Evolutionary conservation across 805 yeast genomes (phyloP).

Genomic region (Helenozyma baotianmanensis): DNA sequence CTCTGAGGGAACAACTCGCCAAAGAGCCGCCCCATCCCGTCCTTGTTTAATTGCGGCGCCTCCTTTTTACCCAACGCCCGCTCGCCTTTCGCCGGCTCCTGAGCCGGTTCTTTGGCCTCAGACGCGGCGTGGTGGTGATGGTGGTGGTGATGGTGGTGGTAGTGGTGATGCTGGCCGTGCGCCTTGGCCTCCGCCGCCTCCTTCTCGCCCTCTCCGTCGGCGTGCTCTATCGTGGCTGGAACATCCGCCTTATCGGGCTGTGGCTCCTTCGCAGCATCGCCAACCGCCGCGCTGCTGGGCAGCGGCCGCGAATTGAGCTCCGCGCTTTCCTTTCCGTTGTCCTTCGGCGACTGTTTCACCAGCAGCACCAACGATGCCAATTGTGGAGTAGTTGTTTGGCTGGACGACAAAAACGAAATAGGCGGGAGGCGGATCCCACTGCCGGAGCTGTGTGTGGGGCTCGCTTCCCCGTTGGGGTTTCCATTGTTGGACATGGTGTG

Average conservation of each 20-base stretch:
- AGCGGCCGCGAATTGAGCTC: no score
- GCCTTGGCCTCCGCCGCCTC: no score
- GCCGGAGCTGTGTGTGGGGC: neutral
- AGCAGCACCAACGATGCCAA: constrained; percentile 6
- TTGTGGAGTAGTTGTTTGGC: constrained; percentile 2
- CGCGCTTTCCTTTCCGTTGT: no score
- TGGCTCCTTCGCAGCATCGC: neutral
- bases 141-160: constrained; percentile 9
- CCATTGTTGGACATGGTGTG: constrained; percentile 2
- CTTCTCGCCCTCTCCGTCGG: no score
- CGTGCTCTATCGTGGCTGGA: no score
- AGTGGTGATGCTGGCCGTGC: constrained; percentile 5
- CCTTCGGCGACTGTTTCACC: neutral
- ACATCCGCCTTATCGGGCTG: no score
- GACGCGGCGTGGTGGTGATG: neutral
- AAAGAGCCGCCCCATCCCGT: neutral
- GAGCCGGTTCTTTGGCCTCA: neutral
- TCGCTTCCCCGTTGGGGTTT: neutral
- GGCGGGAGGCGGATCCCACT: constrained; percentile 21
- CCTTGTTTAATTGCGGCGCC: neutral
- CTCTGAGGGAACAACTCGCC: constrained; percentile 26
- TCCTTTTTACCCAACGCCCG: no score
- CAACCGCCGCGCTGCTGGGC: neutral
- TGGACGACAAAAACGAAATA: constrained; percentile 25
- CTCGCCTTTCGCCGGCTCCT: neutral